Percentiles rank a stretch among this genome's conserved stretches.
Conservation (phyloP, 129 eudicot species). For the Cynara cardunculus region DNA sequence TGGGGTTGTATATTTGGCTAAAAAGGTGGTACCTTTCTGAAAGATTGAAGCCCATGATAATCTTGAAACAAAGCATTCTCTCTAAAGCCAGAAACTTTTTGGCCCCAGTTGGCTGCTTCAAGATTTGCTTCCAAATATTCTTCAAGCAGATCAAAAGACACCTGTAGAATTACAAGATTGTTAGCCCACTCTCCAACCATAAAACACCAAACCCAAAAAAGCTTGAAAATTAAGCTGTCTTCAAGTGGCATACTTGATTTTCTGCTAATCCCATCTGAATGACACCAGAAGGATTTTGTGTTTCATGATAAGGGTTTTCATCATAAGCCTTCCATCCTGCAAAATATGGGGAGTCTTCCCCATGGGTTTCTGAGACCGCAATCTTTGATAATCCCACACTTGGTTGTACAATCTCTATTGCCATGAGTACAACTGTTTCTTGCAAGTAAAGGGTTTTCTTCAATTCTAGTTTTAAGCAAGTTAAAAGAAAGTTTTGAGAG, state of each 20-base stretch:
- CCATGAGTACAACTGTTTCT: conserved; percentile 34
- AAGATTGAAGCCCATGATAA: conserved; percentile 87
- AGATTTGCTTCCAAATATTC: conserved; percentile 65
- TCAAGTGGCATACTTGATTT: conserved; percentile 62
- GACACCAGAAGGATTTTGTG: conserved; percentile 67
- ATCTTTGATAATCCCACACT: conserved; percentile 58
- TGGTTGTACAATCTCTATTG: conserved; percentile 60
- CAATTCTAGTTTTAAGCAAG: conserved; percentile 6
- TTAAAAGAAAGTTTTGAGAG: background rate
- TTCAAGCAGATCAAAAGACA: conserved; percentile 94
- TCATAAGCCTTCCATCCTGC: conserved; percentile 99
- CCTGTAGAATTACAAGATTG: conserved; percentile 42
- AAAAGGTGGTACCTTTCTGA: conserved; percentile 61
- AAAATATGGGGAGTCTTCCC: conserved; percentile 96
- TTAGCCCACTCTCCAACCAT: conserved; percentile 20
- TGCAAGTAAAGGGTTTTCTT: background rate
- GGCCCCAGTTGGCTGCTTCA: conserved; percentile 52
- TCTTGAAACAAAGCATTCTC: conserved; percentile 97
- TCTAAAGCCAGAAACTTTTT: conserved; percentile 59
- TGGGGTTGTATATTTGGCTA: background rate
- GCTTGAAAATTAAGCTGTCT: background rate
- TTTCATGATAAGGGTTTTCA: conserved; percentile 84
- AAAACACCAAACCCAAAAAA: background rate
- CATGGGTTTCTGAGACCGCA: conserved; percentile 89
- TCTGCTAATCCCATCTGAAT: conserved; percentile 98